Conservation (phyloP, 2,329 filamentous ascomycete genomes). For the Pseudogymnoascus sp. region DNA sequence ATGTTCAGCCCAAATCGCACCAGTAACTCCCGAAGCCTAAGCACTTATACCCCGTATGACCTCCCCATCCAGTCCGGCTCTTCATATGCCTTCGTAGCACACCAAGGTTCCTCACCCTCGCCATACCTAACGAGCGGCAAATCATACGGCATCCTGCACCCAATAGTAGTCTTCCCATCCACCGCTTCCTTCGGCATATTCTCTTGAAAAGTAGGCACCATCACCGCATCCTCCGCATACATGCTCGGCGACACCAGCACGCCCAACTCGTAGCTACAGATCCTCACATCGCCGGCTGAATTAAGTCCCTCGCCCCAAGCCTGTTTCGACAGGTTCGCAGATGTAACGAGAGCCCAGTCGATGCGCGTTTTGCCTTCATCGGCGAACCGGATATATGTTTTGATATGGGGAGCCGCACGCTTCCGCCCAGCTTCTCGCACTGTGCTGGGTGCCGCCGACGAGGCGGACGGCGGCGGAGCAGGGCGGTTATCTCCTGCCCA, state of each 20-base stretch:
- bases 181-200: conserved; percentile 41
- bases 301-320: conserved; percentile 68
- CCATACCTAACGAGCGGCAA: conserved; percentile 63
- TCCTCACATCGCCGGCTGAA: conserved; percentile 51
- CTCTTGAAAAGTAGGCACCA: conserved; percentile 60
- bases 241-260: conserved; percentile 73
- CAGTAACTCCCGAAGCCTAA: background rate
- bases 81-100: conserved; percentile 50
- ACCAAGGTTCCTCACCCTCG: conserved; percentile 64
- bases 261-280: conserved; percentile 77
- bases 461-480: conserved; percentile 8
- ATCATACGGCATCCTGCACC: conserved; percentile 75
- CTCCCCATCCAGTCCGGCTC: conserved; percentile 54
- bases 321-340: conserved; percentile 85
- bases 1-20: background rate
- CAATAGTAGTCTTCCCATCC: conserved; percentile 41
- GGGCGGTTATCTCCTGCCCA: conserved; percentile 57
- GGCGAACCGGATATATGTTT: conserved; percentile 70
- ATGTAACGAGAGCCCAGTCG: conserved; percentile 81
- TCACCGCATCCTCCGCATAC: conserved; percentile 38
- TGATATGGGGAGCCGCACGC: conserved; percentile 76
- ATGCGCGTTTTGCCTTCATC: conserved; percentile 37
- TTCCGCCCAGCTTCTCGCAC: conserved; percentile 49
- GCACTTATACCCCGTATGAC: conserved; percentile 11
- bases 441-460: conserved; percentile 11